phyloP scores from a whole-genome alignment of 2,329 filamentous ascomycete genomes.

The Arthrobotrys sinensis region DNA sequence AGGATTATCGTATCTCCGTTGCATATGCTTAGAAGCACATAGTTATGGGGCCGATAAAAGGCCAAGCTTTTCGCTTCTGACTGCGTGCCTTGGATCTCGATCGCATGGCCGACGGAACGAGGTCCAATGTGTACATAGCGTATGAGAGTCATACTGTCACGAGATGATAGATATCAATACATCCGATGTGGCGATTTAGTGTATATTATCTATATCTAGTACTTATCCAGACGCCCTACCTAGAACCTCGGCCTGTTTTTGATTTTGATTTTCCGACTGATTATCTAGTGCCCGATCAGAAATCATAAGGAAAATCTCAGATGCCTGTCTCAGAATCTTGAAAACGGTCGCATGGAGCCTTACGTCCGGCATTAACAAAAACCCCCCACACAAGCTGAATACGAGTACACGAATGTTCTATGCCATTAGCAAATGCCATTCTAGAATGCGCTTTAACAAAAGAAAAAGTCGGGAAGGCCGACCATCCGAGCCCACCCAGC shows the following conservation, averaged over 20 bases:
- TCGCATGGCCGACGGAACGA: constrained; percentile 27
- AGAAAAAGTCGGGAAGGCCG: constrained; percentile 25
- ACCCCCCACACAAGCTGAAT: constrained; percentile 22
- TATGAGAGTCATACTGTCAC: constrained; percentile 31
- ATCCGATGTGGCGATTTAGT: neutral
- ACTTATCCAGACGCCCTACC: neutral
- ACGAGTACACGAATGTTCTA: constrained; percentile 37
- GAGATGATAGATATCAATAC: constrained; percentile 20
- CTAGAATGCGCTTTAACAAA: constrained; percentile 5
- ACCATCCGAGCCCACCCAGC: constrained; percentile 14
- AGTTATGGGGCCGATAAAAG: neutral
- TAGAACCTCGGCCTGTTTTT: constrained; percentile 48
- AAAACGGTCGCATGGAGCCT: constrained; percentile 30
- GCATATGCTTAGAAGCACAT: neutral
- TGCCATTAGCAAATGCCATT: constrained; percentile 27
- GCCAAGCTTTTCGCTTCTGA: constrained; percentile 47
- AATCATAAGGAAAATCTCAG: constrained; percentile 53
- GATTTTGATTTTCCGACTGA: neutral
- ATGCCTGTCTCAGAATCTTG: constrained; percentile 52
- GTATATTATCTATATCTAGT: constrained; percentile 4
- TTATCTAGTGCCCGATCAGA: constrained; percentile 13
- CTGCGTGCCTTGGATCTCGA: constrained; percentile 29
- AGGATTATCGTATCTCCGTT: constrained; percentile 7
- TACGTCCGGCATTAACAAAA: constrained; percentile 25
- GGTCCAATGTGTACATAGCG: constrained; percentile 9